Percentiles rank a stretch among this genome's conserved stretches.
These are phyloP conservation scores for Auricularia sp. DNA, from an alignment of 768 basidiomycete genomes.

Conservation along the genomic window DNA sequence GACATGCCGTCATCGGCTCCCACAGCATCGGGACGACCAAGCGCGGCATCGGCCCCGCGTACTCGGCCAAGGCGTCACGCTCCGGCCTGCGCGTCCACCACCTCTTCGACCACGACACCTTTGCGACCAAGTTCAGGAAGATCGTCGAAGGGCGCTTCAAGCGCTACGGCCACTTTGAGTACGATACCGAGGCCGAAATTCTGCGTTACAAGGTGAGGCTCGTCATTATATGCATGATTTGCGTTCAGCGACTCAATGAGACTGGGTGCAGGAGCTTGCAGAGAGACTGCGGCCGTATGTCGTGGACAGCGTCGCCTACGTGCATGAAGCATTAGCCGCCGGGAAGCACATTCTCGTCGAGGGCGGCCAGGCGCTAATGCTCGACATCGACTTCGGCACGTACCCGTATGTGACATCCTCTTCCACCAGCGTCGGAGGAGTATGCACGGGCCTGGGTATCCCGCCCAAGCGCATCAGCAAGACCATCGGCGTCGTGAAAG, in stretches of 20 bases:
- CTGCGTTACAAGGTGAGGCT: conserved; percentile 69
- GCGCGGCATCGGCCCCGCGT: conserved; percentile 97
- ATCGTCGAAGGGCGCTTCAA: conserved; percentile 97
- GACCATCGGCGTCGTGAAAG: conserved; percentile 89
- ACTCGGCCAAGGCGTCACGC: conserved; percentile 93
- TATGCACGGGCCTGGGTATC: conserved; percentile 95
- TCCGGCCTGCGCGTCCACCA: conserved; percentile 95
- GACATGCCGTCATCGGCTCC: conserved; percentile 3
- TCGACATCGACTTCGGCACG: conserved; percentile 95
- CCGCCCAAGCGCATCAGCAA: conserved; percentile 84
- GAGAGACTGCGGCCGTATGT: conserved; percentile 80
- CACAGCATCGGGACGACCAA: conserved; percentile 92
- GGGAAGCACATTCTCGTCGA: conserved; percentile 85
- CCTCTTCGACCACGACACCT: conserved; percentile 76
- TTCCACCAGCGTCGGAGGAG: conserved; percentile 86
- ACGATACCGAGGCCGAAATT: conserved; percentile 97
- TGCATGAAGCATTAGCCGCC: conserved; percentile 67
- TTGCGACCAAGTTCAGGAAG: conserved; percentile 87
- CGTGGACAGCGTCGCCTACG: conserved; percentile 74
- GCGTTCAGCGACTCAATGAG: not conserved
- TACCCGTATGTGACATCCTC: conserved; percentile 98
- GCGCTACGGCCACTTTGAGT: conserved; percentile 95
- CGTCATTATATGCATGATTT: not conserved
- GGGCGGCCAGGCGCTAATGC: conserved; percentile 97
- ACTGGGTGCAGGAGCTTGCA: conserved; percentile 54